Evolutionary conservation across 306 rosid species (phyloP).

Genomic region (Cicer cuneatum): DNA sequence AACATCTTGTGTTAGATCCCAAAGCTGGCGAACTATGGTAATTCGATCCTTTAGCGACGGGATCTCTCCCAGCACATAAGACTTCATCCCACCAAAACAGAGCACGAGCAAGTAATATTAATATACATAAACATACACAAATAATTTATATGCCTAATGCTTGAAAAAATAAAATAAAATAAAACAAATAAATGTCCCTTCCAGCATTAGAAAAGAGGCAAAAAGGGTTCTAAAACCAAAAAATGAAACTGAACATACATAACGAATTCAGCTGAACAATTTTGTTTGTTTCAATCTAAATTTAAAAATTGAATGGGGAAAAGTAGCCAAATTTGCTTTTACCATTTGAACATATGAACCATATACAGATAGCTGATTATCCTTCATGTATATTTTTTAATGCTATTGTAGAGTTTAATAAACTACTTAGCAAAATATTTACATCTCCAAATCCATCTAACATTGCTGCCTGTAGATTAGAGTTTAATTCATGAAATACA

Average conservation of each 20-base stretch:
- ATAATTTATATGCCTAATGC: conserved; percentile 10
- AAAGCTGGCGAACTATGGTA: conserved; percentile 89
- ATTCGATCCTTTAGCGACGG: conserved; percentile 85
- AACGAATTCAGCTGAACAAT: conserved; percentile 7
- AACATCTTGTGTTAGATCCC: conserved; percentile 86
- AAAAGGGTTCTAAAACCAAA: conserved; percentile 18
- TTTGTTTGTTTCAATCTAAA: neutral
- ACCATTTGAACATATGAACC: neutral
- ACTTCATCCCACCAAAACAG: conserved; percentile 62
- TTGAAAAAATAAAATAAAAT: neutral
- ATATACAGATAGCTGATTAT: conserved; percentile 1
- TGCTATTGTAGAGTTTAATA: neutral
- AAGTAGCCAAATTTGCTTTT: neutral
- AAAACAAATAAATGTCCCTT: conserved; percentile 21
- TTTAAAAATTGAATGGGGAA: neutral
- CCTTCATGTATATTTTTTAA: neutral
- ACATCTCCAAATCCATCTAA: conserved; percentile 29
- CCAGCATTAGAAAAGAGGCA: neutral
- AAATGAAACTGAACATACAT: conserved; percentile 11
- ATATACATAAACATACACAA: conserved; percentile 14
- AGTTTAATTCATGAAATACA: conserved; percentile 24
- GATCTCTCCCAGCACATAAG: conserved; percentile 96
- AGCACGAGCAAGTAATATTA: conserved; percentile 49
- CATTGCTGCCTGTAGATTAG: neutral
- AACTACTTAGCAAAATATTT: conserved; percentile 7